Evolutionary conservation across 257 asterid species (phyloP).

Genomic region (Vinca minor): DNA sequence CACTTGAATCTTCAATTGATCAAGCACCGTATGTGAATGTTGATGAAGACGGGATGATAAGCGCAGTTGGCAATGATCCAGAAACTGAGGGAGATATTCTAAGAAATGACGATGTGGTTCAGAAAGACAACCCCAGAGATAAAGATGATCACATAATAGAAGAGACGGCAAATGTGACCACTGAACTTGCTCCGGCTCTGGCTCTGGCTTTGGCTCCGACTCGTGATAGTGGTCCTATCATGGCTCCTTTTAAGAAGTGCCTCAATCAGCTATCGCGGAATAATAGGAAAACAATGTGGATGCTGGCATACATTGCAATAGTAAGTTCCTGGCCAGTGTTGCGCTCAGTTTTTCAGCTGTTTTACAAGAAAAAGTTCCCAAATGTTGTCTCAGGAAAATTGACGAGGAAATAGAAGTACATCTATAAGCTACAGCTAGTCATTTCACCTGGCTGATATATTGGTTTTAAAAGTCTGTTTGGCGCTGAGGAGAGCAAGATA

Average conservation of each 20-base stretch:
- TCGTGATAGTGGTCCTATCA: constrained; percentile 18
- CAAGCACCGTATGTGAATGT: constrained; percentile 51
- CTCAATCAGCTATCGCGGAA: constrained; percentile 42
- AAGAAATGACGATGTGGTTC: constrained; percentile 15
- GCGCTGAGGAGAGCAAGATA: not conserved
- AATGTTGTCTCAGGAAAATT: constrained; percentile 18
- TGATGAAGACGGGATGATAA: constrained; percentile 42
- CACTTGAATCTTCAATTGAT: constrained; percentile 52
- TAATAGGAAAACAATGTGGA: constrained; percentile 47
- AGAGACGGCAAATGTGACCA: constrained; percentile 14
- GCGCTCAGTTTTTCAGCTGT: constrained; percentile 42
- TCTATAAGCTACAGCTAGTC: not conserved
- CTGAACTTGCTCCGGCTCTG: constrained; percentile 13
- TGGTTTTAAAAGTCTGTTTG: not conserved
- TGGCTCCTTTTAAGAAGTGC: constrained; percentile 40
- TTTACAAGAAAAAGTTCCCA: constrained; percentile 41
- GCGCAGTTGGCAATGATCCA: constrained; percentile 34
- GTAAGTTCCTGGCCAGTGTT: constrained; percentile 67
- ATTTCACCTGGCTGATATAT: not conserved
- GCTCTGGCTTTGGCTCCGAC: constrained; percentile 17
- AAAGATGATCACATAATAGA: constrained; percentile 7
- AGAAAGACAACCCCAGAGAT: constrained; percentile 21
- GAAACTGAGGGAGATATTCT: constrained; percentile 15
- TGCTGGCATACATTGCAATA: constrained; percentile 63
- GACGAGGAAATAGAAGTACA: not conserved